phyloP scores from a whole-genome alignment of 163 green algal genomes.

The Volvox carteri region DNA sequence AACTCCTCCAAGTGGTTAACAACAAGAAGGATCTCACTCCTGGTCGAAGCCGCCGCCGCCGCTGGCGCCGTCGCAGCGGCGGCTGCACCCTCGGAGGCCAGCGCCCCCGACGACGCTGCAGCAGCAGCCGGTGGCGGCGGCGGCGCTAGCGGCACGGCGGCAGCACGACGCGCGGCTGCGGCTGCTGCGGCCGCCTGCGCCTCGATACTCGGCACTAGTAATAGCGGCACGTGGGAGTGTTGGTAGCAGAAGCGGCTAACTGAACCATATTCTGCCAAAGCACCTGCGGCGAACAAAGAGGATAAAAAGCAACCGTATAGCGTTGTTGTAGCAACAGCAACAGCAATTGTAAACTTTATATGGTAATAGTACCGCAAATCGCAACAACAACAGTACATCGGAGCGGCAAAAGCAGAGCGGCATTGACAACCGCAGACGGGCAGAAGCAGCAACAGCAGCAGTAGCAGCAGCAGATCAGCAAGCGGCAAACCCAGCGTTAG shows the following conservation, averaged over 20 bases:
- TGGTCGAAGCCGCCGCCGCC: neutral
- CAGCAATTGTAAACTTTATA: too few species aligned
- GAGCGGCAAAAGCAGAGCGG: too few species aligned
- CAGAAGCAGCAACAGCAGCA: too few species aligned
- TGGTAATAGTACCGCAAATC: too few species aligned
- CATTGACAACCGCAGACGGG: too few species aligned
- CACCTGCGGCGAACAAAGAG: constrained; percentile 35
- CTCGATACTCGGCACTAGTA: constrained; percentile 50
- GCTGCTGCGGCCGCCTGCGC: neutral
- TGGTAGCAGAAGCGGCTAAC: constrained; percentile 62
- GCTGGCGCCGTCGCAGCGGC: neutral
- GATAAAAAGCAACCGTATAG: too few species aligned
- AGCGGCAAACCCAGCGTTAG: too few species aligned
- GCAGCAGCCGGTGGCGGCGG: too few species aligned
- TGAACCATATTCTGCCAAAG: constrained; percentile 50
- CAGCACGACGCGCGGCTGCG: neutral
- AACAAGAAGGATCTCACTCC: constrained; percentile 52
- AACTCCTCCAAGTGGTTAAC: constrained; percentile 58
- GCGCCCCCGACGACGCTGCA: neutral
- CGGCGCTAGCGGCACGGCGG: too few species aligned
- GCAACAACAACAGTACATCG: too few species aligned
- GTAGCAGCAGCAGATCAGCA: too few species aligned
- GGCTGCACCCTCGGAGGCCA: neutral
- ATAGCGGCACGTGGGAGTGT: constrained; percentile 51
- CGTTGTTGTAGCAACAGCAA: too few species aligned